Evolutionary conservation across 495 filamentous ascomycete species (phyloP).

Genomic region (Aspergillus sclerotiicarbonarius): DNA sequence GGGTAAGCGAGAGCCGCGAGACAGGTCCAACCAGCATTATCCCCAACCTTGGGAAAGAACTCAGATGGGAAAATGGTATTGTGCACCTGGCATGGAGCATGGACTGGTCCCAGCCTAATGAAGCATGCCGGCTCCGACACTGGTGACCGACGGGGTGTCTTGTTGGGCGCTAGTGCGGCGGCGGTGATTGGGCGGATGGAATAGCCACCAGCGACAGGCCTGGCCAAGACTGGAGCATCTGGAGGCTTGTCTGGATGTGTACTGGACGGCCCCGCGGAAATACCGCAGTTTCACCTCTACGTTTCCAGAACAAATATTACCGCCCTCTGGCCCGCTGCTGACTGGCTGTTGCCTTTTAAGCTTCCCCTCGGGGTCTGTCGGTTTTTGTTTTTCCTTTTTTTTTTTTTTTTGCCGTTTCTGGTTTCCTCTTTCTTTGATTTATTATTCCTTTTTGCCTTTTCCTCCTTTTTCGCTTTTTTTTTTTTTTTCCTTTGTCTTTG

Average conservation of each 20-base stretch:
- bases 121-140: too few relatives aligned
- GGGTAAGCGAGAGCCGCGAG: too few relatives aligned
- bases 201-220: not conserved
- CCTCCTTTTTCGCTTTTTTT: too few relatives aligned
- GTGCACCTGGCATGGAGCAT: too few relatives aligned
- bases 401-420: not conserved
- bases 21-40: too few relatives aligned
- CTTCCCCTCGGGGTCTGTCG: not conserved
- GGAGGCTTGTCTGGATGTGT: not conserved
- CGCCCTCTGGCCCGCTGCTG: not conserved
- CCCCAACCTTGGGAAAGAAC: too few relatives aligned
- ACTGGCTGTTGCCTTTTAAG: not conserved
- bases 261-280: not conserved
- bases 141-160: not conserved
- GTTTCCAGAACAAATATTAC: not conserved
- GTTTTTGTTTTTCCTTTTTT: not conserved
- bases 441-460: too few relatives aligned
- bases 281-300: not conserved
- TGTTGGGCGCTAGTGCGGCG: not conserved
- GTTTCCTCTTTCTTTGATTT: not conserved
- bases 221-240: not conserved
- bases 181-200: not conserved
- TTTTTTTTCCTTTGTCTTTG: too few relatives aligned
- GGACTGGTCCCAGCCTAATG: too few relatives aligned
- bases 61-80: too few relatives aligned